Conservation (phyloP, 768 basidiomycete genomes). For the Galerina sulciceps region DNA sequence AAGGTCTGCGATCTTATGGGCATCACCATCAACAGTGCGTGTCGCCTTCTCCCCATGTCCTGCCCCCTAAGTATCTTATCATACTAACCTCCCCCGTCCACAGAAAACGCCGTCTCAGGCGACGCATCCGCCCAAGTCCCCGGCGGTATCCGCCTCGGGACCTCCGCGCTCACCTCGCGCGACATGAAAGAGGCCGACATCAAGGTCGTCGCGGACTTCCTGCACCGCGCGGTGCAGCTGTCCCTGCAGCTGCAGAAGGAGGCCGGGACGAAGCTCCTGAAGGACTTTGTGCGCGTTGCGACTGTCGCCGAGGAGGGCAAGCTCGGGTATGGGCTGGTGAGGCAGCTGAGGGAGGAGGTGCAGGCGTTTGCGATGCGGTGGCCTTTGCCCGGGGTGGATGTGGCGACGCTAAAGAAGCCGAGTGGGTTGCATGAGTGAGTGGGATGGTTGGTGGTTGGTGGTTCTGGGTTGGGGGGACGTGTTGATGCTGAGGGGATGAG, state of each 20-base stretch:
- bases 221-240: slow-evolving; percentile 94
- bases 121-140: slow-evolving; percentile 95
- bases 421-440: slow-evolving; percentile 60
- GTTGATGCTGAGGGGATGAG: background rate
- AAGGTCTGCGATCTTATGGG: slow-evolving; percentile 97
- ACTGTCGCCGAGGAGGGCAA: slow-evolving; percentile 77
- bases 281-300: slow-evolving; percentile 91
- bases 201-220: slow-evolving; percentile 84
- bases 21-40: slow-evolving; percentile 93
- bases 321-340: slow-evolving; percentile 70
- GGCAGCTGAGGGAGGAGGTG: slow-evolving; percentile 81
- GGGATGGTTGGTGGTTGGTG: background rate
- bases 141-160: slow-evolving; percentile 96
- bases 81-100: slow-evolving; percentile 1
- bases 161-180: slow-evolving; percentile 92
- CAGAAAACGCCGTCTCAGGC: slow-evolving; percentile 96
- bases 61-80: background rate
- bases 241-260: slow-evolving; percentile 90
- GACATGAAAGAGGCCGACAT: slow-evolving; percentile 90
- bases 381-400: slow-evolving; percentile 90
- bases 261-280: slow-evolving; percentile 91
- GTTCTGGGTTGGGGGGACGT: background rate
- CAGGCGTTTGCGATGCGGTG: slow-evolving; percentile 79
- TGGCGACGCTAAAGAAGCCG: slow-evolving; percentile 53
- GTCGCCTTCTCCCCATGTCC: background rate